Conservation (phyloP, 257 asterid genomes). For the Haberlea rhodopensis region DNA sequence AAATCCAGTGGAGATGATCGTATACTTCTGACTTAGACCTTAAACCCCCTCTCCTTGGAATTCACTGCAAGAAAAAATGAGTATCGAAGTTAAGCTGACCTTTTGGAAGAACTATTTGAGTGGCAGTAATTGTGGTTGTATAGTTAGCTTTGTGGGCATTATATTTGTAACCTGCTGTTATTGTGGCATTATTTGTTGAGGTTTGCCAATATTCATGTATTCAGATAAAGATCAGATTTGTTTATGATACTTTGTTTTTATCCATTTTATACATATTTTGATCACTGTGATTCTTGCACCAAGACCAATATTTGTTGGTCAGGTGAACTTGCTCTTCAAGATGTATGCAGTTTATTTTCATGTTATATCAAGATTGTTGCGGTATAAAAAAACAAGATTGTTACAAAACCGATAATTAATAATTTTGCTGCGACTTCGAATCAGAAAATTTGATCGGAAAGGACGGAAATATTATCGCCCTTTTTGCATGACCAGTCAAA, state of each 20-base stretch:
- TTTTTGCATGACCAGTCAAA: no score
- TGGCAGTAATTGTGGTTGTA: constrained; percentile 63
- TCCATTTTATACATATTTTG: constrained; percentile 17
- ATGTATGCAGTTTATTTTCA: no score
- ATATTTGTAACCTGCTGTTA: constrained; percentile 82
- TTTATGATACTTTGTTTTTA: background rate
- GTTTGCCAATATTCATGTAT: constrained; percentile 63
- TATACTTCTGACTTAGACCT: constrained; percentile 77
- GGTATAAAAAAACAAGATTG: no score
- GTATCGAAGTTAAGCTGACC: constrained; percentile 66
- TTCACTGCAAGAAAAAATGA: constrained; percentile 41
- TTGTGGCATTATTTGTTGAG: constrained; percentile 72
- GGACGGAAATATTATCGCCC: no score
- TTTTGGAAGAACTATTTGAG: constrained; percentile 54
- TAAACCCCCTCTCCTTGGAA: constrained; percentile 42
- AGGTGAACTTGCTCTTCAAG: no score
- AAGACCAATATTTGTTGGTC: background rate
- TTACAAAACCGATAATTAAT: no score
- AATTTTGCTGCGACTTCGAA: no score
- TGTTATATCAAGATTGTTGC: no score
- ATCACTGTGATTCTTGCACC: background rate
- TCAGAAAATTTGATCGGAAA: no score
- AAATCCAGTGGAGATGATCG: constrained; percentile 21
- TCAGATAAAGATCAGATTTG: constrained; percentile 34
- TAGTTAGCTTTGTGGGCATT: no score